Evolutionary conservation across 345 rosid species (phyloP).

Genomic region (Citrus unshiu): DNA sequence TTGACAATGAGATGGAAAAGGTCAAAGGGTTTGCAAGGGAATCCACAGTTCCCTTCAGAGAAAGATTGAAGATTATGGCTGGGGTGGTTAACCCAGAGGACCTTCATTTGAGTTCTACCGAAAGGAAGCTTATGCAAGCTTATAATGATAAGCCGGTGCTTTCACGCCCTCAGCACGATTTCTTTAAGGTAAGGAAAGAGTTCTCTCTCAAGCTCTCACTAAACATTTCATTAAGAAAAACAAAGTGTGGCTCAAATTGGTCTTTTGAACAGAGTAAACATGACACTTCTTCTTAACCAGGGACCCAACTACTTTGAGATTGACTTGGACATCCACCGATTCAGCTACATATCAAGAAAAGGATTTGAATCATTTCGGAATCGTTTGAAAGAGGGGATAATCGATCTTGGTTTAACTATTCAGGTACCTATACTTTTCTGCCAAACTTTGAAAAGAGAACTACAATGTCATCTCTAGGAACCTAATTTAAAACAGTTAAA

Average conservation of each 20-base stretch:
- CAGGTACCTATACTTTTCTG: conserved; percentile 44
- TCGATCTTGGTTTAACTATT: conserved; percentile 73
- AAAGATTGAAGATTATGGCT: conserved; percentile 71
- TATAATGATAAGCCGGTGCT: conserved; percentile 78
- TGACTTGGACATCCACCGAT: conserved; percentile 77
- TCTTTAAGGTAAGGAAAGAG: conserved; percentile 46
- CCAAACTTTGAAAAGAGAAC: neutral
- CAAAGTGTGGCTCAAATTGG: neutral
- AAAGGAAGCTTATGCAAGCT: conserved; percentile 68
- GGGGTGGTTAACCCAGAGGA: conserved; percentile 77
- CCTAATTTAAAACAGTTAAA: neutral
- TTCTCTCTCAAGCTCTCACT: neutral
- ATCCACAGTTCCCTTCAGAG: conserved; percentile 59
- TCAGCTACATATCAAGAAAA: conserved; percentile 84
- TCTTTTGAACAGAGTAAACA: neutral
- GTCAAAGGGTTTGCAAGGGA: conserved; percentile 67
- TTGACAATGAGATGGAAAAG: conserved; percentile 69
- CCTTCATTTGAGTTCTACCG: conserved; percentile 58
- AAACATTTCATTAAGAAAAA: neutral
- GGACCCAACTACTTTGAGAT: conserved; percentile 81
- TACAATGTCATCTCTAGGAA: neutral
- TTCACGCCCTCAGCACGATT: conserved; percentile 81
- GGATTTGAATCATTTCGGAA: conserved; percentile 85
- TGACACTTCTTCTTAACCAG: conserved; percentile 29
- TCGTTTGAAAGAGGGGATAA: conserved; percentile 50